These are phyloP conservation scores for Vitis hybrid DNA, from an alignment of 177 flowering plant genomes.

Conservation along the genomic window DNA sequence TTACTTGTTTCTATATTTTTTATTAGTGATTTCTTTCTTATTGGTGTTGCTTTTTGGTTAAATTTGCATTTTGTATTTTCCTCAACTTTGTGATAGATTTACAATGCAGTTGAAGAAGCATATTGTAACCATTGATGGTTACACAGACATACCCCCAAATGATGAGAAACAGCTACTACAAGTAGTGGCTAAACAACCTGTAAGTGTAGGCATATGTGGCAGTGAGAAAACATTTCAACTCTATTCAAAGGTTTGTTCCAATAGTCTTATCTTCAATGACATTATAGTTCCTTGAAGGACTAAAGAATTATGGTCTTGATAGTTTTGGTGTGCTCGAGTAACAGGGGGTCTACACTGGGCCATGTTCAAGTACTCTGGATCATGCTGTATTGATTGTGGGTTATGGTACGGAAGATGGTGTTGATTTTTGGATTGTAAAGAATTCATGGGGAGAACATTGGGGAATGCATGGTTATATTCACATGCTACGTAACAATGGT, in stretches of 20 bases:
- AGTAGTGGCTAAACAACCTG: constrained; percentile 85
- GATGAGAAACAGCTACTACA: constrained; percentile 59
- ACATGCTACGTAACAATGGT: constrained; percentile 65
- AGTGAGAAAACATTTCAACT: constrained; percentile 84
- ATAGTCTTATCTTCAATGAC: background rate
- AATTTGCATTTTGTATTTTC: background rate
- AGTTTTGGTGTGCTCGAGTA: constrained; percentile 6
- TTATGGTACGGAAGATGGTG: constrained; percentile 80
- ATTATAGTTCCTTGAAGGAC: background rate
- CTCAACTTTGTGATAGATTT: background rate
- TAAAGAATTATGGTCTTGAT: background rate
- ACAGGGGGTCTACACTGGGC: constrained; percentile 85
- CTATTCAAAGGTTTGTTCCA: constrained; percentile 70
- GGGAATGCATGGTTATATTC: constrained; percentile 88
- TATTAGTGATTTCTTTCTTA: background rate
- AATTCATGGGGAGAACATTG: constrained; percentile 90
- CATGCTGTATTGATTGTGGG: constrained; percentile 93
- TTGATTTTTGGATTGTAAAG: constrained; percentile 90
- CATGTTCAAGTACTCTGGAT: constrained; percentile 83
- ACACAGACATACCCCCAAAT: constrained; percentile 58
- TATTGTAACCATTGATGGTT: constrained; percentile 87
- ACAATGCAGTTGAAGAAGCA: constrained; percentile 56
- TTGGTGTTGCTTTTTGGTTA: background rate
- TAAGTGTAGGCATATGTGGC: constrained; percentile 92
- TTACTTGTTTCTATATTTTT: background rate